Conservation (phyloP, 495 filamentous ascomycete species). For the Corynascus novoguineensis region DNA sequence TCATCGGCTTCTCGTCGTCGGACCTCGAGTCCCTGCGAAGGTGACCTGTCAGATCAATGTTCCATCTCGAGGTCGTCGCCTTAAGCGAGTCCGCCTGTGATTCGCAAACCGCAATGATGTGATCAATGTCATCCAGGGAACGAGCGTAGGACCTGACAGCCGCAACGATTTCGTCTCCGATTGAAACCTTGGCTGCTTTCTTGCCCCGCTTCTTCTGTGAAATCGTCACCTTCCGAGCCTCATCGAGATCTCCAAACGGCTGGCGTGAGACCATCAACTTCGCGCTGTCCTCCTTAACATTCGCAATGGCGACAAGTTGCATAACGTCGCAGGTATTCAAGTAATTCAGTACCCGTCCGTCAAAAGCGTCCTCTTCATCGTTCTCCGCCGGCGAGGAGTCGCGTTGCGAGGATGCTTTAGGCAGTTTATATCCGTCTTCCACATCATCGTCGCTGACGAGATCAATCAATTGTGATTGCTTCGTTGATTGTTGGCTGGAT, state of each 20-base stretch:
- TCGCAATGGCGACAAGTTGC: slow-evolving; percentile 72
- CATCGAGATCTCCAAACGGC: slow-evolving; percentile 60
- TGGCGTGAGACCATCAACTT: slow-evolving; percentile 59
- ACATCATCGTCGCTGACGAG: slow-evolving; percentile 29
- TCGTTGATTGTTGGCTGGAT: not conserved
- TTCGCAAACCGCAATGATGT: slow-evolving; percentile 67
- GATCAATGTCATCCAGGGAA: slow-evolving; percentile 63
- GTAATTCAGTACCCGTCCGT: slow-evolving; percentile 60
- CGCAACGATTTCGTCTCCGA: slow-evolving; percentile 39
- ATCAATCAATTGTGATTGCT: slow-evolving; percentile 16
- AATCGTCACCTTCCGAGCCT: slow-evolving; percentile 57
- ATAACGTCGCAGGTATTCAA: slow-evolving; percentile 72
- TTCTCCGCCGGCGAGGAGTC: slow-evolving; percentile 10
- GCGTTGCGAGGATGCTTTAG: slow-evolving; percentile 7
- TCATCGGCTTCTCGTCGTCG: slow-evolving; percentile 27
- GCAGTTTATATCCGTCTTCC: slow-evolving; percentile 21
- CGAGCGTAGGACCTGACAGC: slow-evolving; percentile 29
- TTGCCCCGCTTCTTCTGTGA: slow-evolving; percentile 33
- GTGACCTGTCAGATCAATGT: slow-evolving; percentile 63
- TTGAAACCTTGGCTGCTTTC: slow-evolving; percentile 31
- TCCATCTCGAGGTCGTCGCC: slow-evolving; percentile 68
- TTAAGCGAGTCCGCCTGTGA: slow-evolving; percentile 61
- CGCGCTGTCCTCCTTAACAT: slow-evolving; percentile 60
- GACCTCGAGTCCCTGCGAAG: slow-evolving; percentile 19
- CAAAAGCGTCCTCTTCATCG: slow-evolving; percentile 15